Evolutionary conservation across 2,329 filamentous ascomycete genomes (phyloP), one percentile per base, ranked within the genome.

Genomic region (Aspergillus fischeri): DNA sequence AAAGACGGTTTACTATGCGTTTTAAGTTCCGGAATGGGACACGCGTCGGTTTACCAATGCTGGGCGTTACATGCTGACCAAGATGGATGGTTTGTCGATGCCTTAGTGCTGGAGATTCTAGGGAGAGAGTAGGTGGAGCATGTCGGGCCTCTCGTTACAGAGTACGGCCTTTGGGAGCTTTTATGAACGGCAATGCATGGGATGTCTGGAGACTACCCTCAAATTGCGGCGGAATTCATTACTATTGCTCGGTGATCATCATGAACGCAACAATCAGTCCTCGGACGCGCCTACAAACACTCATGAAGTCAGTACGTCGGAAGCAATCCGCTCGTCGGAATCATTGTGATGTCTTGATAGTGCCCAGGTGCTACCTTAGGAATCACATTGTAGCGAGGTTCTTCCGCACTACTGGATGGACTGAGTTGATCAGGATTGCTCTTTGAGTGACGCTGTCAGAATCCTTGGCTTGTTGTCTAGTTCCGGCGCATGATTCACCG

Each of bases 41-140:
- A 70, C 75, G 76, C 74, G 77, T 79, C 77, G 69, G 76, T 75
- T 73, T 84, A 85, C 85, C 82, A 64, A 75, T 71, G 75, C 77
- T 80, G 78, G 76, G 72, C 67, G 67, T 67, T 71, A 82, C 82
- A 83, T 83, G 86, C 78, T 85, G 85, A 82, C 86, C 81, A 80
- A 55, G 59, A 81, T 76, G 78, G 82, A 81, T 83, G 81, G 81
- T 81, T 75, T 72, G 71, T 70, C 67, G 75, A 74, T 78, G 75
- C 70, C 64, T 68, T 66, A 66, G 66, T 63, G 68, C 69, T 67
- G 65, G 64, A 62, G 60, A 59, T 52, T 57, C 57, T 63, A 63
- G 73, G 78, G 78, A 83, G 78, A 83, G 76, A 70, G 69, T 68
- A 72, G 78, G 78, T 73, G 79, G 76, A 75, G 74, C 70, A 74